These are phyloP conservation scores for Falciphora oryzae DNA, from an alignment of 2,329 filamentous ascomycete species.

Conservation along the genomic window DNA sequence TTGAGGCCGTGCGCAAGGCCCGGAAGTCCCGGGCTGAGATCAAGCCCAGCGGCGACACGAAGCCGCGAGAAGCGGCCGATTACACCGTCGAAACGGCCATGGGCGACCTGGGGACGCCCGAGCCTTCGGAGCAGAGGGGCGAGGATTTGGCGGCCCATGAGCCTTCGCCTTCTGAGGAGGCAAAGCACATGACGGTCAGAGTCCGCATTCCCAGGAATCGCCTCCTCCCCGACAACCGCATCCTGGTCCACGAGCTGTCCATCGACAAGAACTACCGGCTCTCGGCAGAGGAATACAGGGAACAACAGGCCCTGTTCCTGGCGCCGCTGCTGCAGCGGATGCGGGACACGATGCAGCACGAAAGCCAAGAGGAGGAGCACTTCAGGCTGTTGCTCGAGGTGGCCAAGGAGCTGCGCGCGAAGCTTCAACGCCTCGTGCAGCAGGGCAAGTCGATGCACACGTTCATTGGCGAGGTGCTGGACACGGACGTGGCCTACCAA, in stretches of 20 bases:
- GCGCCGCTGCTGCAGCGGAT: slow-evolving; percentile 49
- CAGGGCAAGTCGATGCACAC: slow-evolving; percentile 67
- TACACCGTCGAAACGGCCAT: slow-evolving; percentile 32
- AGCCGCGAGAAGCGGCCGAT: slow-evolving; percentile 57
- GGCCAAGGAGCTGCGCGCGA: slow-evolving; percentile 64
- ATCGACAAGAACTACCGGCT: slow-evolving; percentile 76
- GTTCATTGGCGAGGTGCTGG: slow-evolving; percentile 69
- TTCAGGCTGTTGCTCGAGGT: slow-evolving; percentile 65
- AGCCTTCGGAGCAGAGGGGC: slow-evolving; percentile 25
- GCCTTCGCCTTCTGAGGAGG: slow-evolving; percentile 10
- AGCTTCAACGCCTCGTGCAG: slow-evolving; percentile 66
- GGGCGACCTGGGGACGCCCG: slow-evolving; percentile 28
- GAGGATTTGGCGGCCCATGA: slow-evolving; percentile 25
- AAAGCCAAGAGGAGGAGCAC: slow-evolving; percentile 58
- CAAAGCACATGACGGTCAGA: slow-evolving; percentile 30
- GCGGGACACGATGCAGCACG: slow-evolving; percentile 59
- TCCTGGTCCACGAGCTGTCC: slow-evolving; percentile 72
- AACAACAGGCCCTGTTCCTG: slow-evolving; percentile 45
- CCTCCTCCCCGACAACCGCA: slow-evolving; percentile 66
- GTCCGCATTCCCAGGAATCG: slow-evolving; percentile 17
- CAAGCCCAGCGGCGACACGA: slow-evolving; percentile 63
- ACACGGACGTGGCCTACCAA: slow-evolving; percentile 62
- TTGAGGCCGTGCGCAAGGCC: slow-evolving; percentile 68
- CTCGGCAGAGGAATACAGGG: slow-evolving; percentile 53
- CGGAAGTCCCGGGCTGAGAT: slow-evolving; percentile 58